Percentiles rank a stretch among this genome's conserved stretches.
These are phyloP conservation scores for Solanum pennellii DNA, from an alignment of 257 asterid species.

Conservation along the genomic window DNA sequence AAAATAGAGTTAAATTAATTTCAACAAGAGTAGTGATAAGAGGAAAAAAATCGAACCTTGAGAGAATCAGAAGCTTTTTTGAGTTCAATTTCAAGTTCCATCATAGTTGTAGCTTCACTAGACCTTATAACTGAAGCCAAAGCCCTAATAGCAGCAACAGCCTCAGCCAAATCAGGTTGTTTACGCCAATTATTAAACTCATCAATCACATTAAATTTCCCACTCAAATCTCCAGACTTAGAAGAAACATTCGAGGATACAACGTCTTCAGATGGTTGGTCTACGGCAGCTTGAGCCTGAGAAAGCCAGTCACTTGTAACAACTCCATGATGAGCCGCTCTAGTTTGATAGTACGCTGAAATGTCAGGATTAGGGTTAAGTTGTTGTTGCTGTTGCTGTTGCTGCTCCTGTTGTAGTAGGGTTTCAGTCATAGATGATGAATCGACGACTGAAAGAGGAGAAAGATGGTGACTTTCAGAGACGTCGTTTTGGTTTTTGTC, in stretches of 20 bases:
- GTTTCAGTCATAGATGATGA: slow-evolving; percentile 36
- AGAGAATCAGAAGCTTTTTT: slow-evolving; percentile 78
- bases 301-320: slow-evolving; percentile 90
- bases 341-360: slow-evolving; percentile 73
- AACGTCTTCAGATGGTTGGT: slow-evolving; percentile 17
- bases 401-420: slow-evolving; percentile 23
- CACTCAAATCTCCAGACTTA: slow-evolving; percentile 16
- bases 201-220: slow-evolving; percentile 54
- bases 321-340: slow-evolving; percentile 90
- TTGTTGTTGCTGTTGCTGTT: too few species aligned
- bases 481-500: slow-evolving; percentile 24
- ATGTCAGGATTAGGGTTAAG: slow-evolving; percentile 14
- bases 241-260: slow-evolving; percentile 12
- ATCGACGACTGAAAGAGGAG: slow-evolving; percentile 10
- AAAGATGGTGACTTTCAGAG: slow-evolving; percentile 22
- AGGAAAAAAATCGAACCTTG: slow-evolving; percentile 29
- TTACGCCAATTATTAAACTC: slow-evolving; percentile 82
- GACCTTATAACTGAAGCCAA: slow-evolving; percentile 83
- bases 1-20: background rate
- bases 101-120: slow-evolving; percentile 80
- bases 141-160: slow-evolving; percentile 95
- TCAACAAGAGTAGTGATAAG: background rate
- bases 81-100: slow-evolving; percentile 93
- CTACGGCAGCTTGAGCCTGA: slow-evolving; percentile 74
- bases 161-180: slow-evolving; percentile 93